Evolutionary conservation across 2,329 filamentous ascomycete species (phyloP).

Genomic region (Aureobasidium sp.): DNA sequence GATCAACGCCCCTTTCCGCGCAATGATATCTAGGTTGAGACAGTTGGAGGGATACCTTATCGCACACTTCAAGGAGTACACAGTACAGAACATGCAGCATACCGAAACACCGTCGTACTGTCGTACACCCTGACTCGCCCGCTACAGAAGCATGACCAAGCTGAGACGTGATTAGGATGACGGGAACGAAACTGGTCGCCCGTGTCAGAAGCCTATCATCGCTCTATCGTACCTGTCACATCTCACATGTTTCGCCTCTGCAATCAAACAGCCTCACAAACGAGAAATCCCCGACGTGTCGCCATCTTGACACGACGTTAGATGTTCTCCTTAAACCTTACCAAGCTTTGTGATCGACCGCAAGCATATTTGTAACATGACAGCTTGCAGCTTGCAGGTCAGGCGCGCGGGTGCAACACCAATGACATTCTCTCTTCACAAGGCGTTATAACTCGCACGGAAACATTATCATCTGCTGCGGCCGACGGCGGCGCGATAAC

Average conservation of each 20-base stretch:
- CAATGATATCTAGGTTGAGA: neutral
- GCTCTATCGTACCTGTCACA: neutral
- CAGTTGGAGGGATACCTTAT: neutral
- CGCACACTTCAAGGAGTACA: neutral
- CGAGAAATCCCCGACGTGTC: neutral
- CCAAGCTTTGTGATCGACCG: constrained; percentile 8
- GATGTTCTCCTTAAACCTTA: neutral
- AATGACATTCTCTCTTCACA: neutral
- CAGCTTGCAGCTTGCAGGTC: neutral
- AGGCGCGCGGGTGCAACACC: neutral
- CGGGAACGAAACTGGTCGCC: neutral
- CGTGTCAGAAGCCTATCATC: neutral
- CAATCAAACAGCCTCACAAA: neutral
- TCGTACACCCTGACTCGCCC: neutral
- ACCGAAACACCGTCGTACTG: neutral
- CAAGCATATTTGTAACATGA: neutral
- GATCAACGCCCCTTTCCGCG: neutral
- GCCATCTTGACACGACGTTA: neutral
- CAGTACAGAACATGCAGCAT: neutral
- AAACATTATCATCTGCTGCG: neutral
- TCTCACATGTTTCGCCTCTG: neutral
- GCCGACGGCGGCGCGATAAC: neutral
- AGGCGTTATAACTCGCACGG: neutral
- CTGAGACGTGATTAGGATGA: neutral
- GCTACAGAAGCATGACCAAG: constrained; percentile 6